Base-by-base conservation (phyloP, 2,329 filamentous ascomycete genomes). In the Aspergillus niger region DNA sequence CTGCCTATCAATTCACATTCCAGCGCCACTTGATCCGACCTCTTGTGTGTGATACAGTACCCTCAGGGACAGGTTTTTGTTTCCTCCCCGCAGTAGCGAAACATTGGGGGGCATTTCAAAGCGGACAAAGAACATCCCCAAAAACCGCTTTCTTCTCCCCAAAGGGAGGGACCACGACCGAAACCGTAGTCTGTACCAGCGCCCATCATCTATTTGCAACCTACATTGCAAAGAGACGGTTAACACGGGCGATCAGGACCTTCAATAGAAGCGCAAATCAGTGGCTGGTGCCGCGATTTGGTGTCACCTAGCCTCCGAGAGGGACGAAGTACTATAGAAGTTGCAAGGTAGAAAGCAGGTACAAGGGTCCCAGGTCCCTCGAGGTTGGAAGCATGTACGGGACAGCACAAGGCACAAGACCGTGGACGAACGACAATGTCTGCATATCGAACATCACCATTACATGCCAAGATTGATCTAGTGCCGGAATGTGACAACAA, bases 31-130 rank as follows among this genome's bases (percentile, higher is more conserved):
- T n/a, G 50, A 44, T 39, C 36, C 43, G 44, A 63, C 89, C 87
- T 93, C 91, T 83, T 70, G 89, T 92, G 73, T 88, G 90, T 85
- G 74, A 81, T 84, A 89, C 91, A 91, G 85, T 89, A 86, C 89
- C 90, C 88, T 91, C 90, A 76, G 83, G 89, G 91, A 96, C 89
- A 87, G 81, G 91, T 95, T 92, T 97, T 97, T 96, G 89, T 90
- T 81, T 93, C 89, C 90, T 88, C 89, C 87, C 86, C 86, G 70
- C 70, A 68, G 63, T 49, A 57, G 69, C 57, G 69, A 73, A 68
- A 62, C 47, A 70, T 73, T 74, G 85, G 86, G 88, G 87, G 89
- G 89, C 87, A 78, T 73, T 72, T 17, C 6, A 73, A 83, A 88
- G 84, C 91, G 91, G 85, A 90, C 91, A 96, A 97, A 97, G 86